phyloP scores from a whole-genome alignment of 306 rosid genomes.

The Dalbergia cultrata region DNA sequence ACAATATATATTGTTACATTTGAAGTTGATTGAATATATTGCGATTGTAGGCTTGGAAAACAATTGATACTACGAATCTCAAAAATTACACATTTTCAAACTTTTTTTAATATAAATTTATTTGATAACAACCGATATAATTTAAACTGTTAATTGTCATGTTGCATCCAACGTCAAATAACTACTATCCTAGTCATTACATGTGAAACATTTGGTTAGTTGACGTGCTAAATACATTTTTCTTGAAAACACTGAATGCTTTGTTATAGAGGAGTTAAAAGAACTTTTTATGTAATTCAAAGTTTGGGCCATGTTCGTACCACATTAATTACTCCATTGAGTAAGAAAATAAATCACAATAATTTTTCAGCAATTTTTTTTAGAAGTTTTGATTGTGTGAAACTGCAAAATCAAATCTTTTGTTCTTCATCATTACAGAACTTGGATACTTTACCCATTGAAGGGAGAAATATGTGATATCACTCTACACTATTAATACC shows the following conservation, averaged over 20 bases:
- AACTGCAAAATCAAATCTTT: neutral
- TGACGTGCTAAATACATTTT: neutral
- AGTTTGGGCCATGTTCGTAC: neutral
- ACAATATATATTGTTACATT: neutral
- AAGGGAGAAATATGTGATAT: neutral
- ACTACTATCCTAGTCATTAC: neutral
- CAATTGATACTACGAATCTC: neutral
- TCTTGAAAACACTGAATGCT: no score
- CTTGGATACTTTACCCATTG: constrained; percentile 5
- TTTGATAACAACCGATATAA: neutral
- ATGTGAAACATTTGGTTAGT: neutral
- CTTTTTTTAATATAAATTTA: neutral
- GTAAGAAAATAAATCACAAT: neutral
- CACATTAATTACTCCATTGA: neutral
- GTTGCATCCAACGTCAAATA: neutral
- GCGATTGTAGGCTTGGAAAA: neutral
- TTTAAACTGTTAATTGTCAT: neutral
- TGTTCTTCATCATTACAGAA: neutral
- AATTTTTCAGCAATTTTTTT: neutral
- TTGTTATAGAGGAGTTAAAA: no score
- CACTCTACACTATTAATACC: constrained; percentile 1
- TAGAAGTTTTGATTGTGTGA: neutral
- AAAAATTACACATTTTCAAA: neutral
- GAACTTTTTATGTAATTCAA: neutral
- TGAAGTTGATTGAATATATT: neutral